A percentile compares a stretch with the other conserved stretches of the same genome.
phyloP scores from a whole-genome alignment of 2,329 filamentous ascomycete genomes.

The Scytalidium lignicola region DNA sequence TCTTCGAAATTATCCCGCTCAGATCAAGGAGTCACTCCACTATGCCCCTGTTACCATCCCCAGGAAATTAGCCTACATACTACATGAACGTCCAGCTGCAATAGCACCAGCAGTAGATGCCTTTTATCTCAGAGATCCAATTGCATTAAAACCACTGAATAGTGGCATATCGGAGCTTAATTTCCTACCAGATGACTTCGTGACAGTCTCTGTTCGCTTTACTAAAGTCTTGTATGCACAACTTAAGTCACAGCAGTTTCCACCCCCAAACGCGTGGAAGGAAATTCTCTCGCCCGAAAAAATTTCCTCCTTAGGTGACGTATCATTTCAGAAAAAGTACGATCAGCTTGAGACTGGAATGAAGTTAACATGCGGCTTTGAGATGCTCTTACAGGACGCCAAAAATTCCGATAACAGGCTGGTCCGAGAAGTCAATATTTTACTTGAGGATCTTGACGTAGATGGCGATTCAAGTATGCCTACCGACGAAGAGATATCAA shows the following conservation, averaged over 20 bases:
- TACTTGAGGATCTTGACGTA: slow-evolving; percentile 66
- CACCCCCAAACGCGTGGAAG: slow-evolving; percentile 52
- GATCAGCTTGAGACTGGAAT: slow-evolving; percentile 64
- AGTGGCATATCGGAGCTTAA: slow-evolving; percentile 46
- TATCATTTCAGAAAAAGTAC: slow-evolving; percentile 7
- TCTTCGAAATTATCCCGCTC: slow-evolving; percentile 73
- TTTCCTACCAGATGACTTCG: slow-evolving; percentile 75
- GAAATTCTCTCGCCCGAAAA: slow-evolving; percentile 27
- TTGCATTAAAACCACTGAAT: slow-evolving; percentile 65
- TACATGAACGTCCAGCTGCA: slow-evolving; percentile 69
- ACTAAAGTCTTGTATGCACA: slow-evolving; percentile 90
- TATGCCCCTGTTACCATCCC: slow-evolving; percentile 69
- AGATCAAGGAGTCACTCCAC: slow-evolving; percentile 73
- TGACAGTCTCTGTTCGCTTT: slow-evolving; percentile 74
- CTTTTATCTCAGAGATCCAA: slow-evolving; percentile 85
- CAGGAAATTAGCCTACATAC: slow-evolving; percentile 71
- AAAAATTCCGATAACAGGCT: slow-evolving; percentile 62
- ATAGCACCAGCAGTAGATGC: slow-evolving; percentile 82
- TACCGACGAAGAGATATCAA: slow-evolving; percentile 63
- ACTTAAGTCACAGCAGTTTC: slow-evolving; percentile 78
- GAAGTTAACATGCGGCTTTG: slow-evolving; percentile 86
- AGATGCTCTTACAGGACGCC: slow-evolving; percentile 71
- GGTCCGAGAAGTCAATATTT: slow-evolving; percentile 69
- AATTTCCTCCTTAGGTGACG: slow-evolving; percentile 24
- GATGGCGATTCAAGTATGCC: slow-evolving; percentile 49